Conservation (phyloP, 2,329 filamentous ascomycete species). For the Aurifilum marmelostoma region DNA sequence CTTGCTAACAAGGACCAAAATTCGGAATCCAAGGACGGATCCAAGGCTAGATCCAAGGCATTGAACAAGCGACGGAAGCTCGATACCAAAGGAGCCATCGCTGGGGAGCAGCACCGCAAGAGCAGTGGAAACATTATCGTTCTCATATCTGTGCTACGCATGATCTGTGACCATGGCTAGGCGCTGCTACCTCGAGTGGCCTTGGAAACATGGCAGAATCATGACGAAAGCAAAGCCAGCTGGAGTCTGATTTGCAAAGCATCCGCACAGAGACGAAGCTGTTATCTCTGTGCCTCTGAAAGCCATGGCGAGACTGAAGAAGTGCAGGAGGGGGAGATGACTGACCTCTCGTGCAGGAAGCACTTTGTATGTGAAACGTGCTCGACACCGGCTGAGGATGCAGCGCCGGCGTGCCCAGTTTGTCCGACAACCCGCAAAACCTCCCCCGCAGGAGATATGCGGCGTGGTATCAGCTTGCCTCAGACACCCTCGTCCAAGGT, state of each 20-base stretch:
- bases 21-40: neutral
- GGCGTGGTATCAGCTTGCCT: neutral
- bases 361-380: constrained; percentile 15
- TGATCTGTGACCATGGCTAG: constrained; percentile 39
- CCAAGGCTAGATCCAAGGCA: constrained; percentile 2
- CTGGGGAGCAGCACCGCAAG: neutral
- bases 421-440: neutral
- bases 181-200: constrained; percentile 33
- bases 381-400: neutral
- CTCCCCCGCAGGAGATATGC: neutral
- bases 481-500: constrained; percentile 28
- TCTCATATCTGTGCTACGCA: constrained; percentile 34
- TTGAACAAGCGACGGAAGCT: constrained; percentile 17
- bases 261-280: neutral
- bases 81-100: neutral
- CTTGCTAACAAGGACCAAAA: constrained; percentile 15
- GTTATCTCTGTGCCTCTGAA: neutral
- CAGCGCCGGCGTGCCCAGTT: neutral
- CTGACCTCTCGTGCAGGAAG: constrained; percentile 7
- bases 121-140: constrained; percentile 27
- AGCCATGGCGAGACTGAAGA: constrained; percentile 4
- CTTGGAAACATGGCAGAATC: constrained; percentile 30
- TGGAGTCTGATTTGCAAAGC: constrained; percentile 15
- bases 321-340: neutral
- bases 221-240: constrained; percentile 11